A percentile compares a stretch with the other conserved stretches of the same genome.
Evolutionary conservation across 176 grass and related monocot genomes (phyloP).

Genomic region (Chrysopogon serrulatus): DNA sequence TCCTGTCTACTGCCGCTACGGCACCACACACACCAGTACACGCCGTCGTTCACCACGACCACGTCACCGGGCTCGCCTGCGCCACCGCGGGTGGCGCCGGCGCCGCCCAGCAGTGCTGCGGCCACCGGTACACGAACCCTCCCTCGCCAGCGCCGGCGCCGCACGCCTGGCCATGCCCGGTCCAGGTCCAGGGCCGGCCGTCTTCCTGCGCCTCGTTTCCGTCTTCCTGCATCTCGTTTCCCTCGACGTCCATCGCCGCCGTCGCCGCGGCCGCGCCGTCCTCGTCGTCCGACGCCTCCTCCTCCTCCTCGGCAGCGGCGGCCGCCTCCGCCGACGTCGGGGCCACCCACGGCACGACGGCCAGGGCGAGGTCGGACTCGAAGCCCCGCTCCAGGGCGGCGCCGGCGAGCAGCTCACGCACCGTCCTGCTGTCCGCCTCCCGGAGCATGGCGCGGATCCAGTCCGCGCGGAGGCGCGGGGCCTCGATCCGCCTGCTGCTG

Average conservation of each 20-base stretch:
- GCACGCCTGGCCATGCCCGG: background rate
- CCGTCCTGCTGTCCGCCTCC: conserved; percentile 32
- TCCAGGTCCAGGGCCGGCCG: background rate
- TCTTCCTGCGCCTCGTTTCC: background rate
- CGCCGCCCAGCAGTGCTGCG: conserved; percentile 32
- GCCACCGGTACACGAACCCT: conserved; percentile 20
- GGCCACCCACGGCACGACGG: conserved; percentile 32
- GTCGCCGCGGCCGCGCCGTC: background rate
- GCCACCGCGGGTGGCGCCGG: background rate
- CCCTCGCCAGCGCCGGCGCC: background rate
- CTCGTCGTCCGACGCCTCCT: background rate
- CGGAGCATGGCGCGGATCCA: conserved; percentile 27
- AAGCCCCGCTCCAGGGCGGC: background rate
- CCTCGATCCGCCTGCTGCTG: background rate
- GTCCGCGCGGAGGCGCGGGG: background rate
- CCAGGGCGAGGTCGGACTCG: background rate
- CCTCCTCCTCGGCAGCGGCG: background rate
- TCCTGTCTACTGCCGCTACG: no score
- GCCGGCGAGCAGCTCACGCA: conserved; percentile 15
- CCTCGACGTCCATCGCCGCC: conserved; percentile 39
- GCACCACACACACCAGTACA: no score
- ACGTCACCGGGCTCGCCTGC: conserved; percentile 22
- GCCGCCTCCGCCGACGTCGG: background rate
- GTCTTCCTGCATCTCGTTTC: background rate
- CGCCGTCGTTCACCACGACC: conserved; percentile 18